Evolutionary conservation across 768 basidiomycete species (phyloP), one percentile per base, ranked within the genome.

Genomic region (Mycena alexandri): DNA sequence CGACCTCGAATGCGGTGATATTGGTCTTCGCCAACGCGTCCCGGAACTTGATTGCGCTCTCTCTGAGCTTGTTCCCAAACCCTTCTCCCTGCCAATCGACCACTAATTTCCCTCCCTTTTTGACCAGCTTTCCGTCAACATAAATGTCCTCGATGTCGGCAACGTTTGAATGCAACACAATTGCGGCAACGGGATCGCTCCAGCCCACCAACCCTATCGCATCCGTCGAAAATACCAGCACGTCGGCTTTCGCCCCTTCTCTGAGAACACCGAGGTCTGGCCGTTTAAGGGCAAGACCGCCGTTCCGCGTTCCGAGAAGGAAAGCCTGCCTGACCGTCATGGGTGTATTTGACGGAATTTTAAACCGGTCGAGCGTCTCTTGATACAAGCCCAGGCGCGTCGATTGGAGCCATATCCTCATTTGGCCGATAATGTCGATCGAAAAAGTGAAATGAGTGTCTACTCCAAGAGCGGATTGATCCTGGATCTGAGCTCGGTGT

Each of bases 61-160:
- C 54, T 13, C 46, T 56, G 14, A 63, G 46, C 46, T 55, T 64
- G 21, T 64, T 25, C 21, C 21, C 63, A 57, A 42, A 64, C 14
- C 63, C 63, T 36, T 48, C 16, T 16, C 55, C 55, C 48, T 57
- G 21, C 63, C 63, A 64, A 33, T 65, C 64, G 44, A 59, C 38
- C 1, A 59, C 57, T 33, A 65, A 29, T 33, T 65, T 65, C 50
- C 64, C 48, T 2, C 51, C 42, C 22, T 33, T 52, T 17, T 65
- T 65, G 2, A 58, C 57, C 29, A 57, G 10, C 48, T 65, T 2
- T n/a, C 63, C 63, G 33, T 43, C 48, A 2, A 65, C 55, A 52
- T 58, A 65, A 52, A 65, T 21, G 29, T 57, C 63, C 56, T 65
- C 56, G 38, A 65, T 59, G 63, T 65, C 57, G 29, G 56, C 63